Base-by-base conservation (phyloP, 2,329 filamentous ascomycete genomes). In the Penicillium sp. region DNA sequence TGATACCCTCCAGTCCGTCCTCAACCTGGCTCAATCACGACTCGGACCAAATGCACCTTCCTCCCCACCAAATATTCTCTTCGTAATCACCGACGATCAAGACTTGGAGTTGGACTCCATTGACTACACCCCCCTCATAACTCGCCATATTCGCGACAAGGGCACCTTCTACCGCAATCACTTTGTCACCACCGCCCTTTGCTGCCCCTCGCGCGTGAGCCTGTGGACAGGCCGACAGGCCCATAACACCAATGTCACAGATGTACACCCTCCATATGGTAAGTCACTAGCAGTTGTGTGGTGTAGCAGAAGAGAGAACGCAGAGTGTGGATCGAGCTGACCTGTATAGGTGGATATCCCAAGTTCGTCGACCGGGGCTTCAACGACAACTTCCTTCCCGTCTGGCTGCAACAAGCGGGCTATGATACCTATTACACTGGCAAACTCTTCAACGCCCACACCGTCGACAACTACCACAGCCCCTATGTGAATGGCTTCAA, bases 211-310 rank as follows among this genome's bases (percentile, higher is more conserved):
- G 0, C 77, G 87, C 2, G 87, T 87, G 2, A 83, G 81, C 13
- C 69, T 90, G 1, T 84, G 81, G 80, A 89, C 87, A 0, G 87
- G 87, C 0, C 83, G 83, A 63, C 80, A 83, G 6, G 84, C 87
- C 0, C 87, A 90, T 61, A 89, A 89, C 59, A 89, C 86, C 0
- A 90, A 90, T 60, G 85, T 90, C 1, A 90, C 87, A 0, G 79
- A 82, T 63, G 78, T 83, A 1, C 69, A 67, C 1, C 71, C 83
- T 44, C 83, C 81, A 10, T 83, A 83, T 55, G 81, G 79, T 79
- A 70, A 58, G 53, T 36, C 8, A n/a, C n/a, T n/a, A n/a, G n/a
- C n/a, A n/a, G n/a, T n/a, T n/a, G n/a, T n/a, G n/a, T n/a, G n/a
- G n/a, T n/a, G n/a, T n/a, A n/a, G n/a, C n/a, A n/a, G n/a, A n/a